These are phyloP conservation scores for Spirogloea muscicola DNA, from an alignment of 139 green algal genomes.

Conservation along the genomic window DNA sequence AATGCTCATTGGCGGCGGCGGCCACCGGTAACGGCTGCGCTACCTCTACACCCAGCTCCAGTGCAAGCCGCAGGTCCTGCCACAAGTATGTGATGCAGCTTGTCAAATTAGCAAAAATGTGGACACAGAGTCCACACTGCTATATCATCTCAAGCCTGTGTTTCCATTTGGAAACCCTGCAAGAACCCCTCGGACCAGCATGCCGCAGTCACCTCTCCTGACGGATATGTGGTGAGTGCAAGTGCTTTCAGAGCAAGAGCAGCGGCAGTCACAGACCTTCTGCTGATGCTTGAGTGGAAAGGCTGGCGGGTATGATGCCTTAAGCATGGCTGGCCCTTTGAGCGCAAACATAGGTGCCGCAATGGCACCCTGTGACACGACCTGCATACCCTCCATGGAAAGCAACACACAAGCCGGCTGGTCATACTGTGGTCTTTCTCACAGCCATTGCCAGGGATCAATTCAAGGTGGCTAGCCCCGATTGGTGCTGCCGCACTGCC, in stretches of 20 bases:
- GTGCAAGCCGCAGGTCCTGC: constrained; percentile 63
- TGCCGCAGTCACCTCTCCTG: too few relatives aligned
- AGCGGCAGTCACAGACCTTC: too few relatives aligned
- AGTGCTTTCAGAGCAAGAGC: too few relatives aligned
- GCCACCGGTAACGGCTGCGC: constrained; percentile 73
- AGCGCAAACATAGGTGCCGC: constrained; percentile 80
- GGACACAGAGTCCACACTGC: too few relatives aligned
- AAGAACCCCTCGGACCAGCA: too few relatives aligned
- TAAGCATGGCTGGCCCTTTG: constrained; percentile 67
- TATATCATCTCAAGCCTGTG: too few relatives aligned
- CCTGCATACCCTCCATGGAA: constrained; percentile 2
- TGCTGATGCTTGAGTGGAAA: constrained; percentile 97
- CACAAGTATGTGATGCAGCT: too few relatives aligned
- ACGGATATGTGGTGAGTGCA: too few relatives aligned
- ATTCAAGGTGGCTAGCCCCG: not conserved
- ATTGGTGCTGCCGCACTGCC: not conserved
- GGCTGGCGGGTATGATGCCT: constrained; percentile 71
- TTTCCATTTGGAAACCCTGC: too few relatives aligned
- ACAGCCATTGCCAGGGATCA: not conserved
- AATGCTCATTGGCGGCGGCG: constrained; percentile 82
- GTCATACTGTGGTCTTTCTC: not conserved
- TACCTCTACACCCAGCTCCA: constrained; percentile 64
- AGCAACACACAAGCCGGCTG: not conserved
- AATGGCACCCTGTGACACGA: constrained; percentile 78
- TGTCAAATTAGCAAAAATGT: too few relatives aligned